Base-by-base conservation (phyloP, 192 early-diverging fungal species). In the Diversispora epigaea region DNA sequence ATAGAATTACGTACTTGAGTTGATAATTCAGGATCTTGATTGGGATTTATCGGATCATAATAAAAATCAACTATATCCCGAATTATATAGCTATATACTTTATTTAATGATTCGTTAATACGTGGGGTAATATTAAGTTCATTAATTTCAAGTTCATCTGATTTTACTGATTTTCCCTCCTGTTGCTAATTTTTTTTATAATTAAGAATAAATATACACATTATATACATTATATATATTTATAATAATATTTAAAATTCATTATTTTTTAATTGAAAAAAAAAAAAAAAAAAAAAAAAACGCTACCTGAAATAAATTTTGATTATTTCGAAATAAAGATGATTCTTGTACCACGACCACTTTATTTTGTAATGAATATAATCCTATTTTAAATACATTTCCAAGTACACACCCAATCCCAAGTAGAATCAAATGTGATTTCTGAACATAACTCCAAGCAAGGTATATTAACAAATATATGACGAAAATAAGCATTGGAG, bases 1-100 rank as follows among this genome's bases (percentile, higher is more conserved):
- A 82, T 32, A 6, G 78, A 8, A n/a, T 55, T 70, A 40, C 52
- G 15, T n/a, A 70, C 50, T 14, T 70, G 47, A 55, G 12, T 56
- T 32, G 49, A 40, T 17, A 70, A 70, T 43, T 70, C 68, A 9
- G 22, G 6, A 43, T 55, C 52, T 11, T 70, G 25, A 32, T 19
- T 70, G 22, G 47, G 25, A 70, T 54, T 55, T 41, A 70, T 70
- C 55, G 49, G 68, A 52, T 40, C 32, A 56, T 55, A 70, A 56
- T 70, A 56, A n/a, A 40, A 52, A 21, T 55, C 50, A n/a, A 70
- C 32, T 40, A 70, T 55, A 45, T 70, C 68, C 19, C 68, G 68
- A 19, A 25, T 70, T 39, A 70, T 70, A 39, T 40, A 70, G n/a
- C 55, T 32, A 70, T 55, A 70, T 0, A n/a, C 7, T 70, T 70